phyloP scores from a whole-genome alignment of 305 asterid genomes.

The Fraxinus ornus region DNA sequence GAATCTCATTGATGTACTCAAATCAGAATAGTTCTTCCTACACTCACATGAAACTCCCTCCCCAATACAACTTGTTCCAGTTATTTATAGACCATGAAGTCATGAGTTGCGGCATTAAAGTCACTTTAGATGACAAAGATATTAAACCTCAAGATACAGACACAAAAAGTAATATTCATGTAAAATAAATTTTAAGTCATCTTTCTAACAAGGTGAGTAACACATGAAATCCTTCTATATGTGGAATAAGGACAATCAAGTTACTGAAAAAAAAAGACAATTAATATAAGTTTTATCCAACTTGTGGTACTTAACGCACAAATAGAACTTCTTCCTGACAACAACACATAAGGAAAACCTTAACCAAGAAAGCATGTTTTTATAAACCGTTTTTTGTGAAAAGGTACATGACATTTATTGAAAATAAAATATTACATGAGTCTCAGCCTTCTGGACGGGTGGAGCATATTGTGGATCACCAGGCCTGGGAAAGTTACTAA shows the following conservation, averaged over 20 bases:
- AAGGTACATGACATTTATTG: slow-evolving; percentile 42
- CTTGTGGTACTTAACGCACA: too few species aligned
- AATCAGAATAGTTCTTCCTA: slow-evolving; percentile 84
- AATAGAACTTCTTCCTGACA: not conserved
- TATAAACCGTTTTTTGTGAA: not conserved
- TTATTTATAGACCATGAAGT: not conserved
- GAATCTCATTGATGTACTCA: slow-evolving; percentile 86
- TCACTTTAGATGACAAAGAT: not conserved
- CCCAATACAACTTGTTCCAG: slow-evolving; percentile 36
- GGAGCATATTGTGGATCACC: slow-evolving; percentile 82
- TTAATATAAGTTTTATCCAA: too few species aligned
- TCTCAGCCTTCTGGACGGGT: slow-evolving; percentile 80
- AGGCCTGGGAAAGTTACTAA: slow-evolving; percentile 68
- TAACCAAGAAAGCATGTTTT: not conserved
- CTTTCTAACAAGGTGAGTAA: too few species aligned
- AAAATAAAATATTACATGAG: slow-evolving; percentile 54
- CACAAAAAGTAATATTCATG: too few species aligned
- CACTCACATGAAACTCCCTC: slow-evolving; percentile 81
- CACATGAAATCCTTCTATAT: too few species aligned
- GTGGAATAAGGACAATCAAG: too few species aligned
- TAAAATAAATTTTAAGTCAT: too few species aligned
- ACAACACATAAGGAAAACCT: not conserved
- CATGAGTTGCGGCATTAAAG: not conserved
- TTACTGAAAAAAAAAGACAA: too few species aligned
- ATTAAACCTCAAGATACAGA: not conserved